These are phyloP conservation scores for Thalassiosira gravida DNA, from an alignment of 352 stramenopile species.

Conservation along the genomic window DNA sequence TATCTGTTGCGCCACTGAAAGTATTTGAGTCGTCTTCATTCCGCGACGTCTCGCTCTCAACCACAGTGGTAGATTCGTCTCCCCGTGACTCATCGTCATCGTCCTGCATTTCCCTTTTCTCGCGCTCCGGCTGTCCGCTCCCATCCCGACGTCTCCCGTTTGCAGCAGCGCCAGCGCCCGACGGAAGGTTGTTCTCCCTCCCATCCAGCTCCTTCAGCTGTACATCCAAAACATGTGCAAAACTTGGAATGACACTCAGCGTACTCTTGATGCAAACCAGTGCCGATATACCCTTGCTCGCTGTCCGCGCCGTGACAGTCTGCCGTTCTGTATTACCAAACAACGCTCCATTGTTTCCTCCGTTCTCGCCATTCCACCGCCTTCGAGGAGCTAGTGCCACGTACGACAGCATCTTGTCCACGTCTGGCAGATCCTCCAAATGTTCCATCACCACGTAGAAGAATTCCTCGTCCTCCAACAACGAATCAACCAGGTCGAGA, in stretches of 20 bases:
- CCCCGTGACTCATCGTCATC: too few relatives aligned
- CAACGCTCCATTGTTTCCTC: conserved; percentile 46
- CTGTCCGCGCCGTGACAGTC: conserved; percentile 55
- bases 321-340: conserved; percentile 50
- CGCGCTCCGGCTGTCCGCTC: conserved; percentile 2
- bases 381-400: conserved; percentile 69
- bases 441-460: conserved; percentile 85
- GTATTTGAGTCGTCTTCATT: conserved; percentile 35
- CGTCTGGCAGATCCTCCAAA: conserved; percentile 73
- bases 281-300: conserved; percentile 80
- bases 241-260: conserved; percentile 65
- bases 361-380: conserved; percentile 5
- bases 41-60: conserved; percentile 31
- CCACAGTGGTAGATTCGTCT: conserved; percentile 48
- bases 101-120: conserved; percentile 39
- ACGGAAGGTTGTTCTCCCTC: conserved; percentile 18
- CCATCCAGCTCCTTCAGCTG: conserved; percentile 65
- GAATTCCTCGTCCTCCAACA: conserved; percentile 83
- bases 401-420: conserved; percentile 84
- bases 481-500: conserved; percentile 81
- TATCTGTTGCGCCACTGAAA: conserved; percentile 11
- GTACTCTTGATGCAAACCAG: conserved; percentile 85
- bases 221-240: conserved; percentile 70
- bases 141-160: not conserved
- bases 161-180: not conserved